These are phyloP conservation scores for Yarrowia bubula DNA, from an alignment of 805 yeast species.

Conservation along the genomic window DNA sequence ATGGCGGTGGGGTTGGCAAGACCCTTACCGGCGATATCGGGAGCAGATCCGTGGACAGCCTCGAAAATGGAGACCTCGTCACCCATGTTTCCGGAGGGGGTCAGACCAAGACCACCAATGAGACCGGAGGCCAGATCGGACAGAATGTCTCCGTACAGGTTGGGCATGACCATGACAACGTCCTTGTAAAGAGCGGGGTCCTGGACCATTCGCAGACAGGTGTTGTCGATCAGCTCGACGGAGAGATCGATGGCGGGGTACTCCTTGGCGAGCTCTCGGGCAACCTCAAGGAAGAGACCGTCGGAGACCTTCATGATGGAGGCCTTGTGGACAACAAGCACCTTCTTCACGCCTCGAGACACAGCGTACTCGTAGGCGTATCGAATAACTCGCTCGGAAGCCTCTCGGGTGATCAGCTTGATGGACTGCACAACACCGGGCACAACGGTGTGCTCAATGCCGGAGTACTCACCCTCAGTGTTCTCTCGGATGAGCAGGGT, in stretches of 20 bases:
- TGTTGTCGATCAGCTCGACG: conserved; percentile 91
- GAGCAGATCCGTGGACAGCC: conserved; percentile 99
- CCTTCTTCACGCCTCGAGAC: conserved; percentile 80
- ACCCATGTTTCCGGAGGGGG: conserved; percentile 99
- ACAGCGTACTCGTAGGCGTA: conserved; percentile 97
- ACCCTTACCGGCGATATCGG: conserved; percentile 98
- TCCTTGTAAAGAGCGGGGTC: conserved; percentile 86
- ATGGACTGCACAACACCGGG: conserved; percentile 99
- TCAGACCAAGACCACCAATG: conserved; percentile 97
- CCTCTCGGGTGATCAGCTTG: conserved; percentile 93
- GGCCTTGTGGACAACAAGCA: conserved; percentile 95
- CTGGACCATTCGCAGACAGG: conserved; percentile 83
- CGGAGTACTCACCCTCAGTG: conserved; percentile 98
- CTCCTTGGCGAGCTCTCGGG: conserved; percentile 83
- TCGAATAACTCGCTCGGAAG: conserved; percentile 93
- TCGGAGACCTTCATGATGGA: conserved; percentile 97
- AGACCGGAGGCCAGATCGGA: conserved; percentile 97
- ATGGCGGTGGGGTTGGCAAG: conserved; percentile 98
- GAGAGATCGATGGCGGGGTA: conserved; percentile 85
- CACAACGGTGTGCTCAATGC: conserved; percentile 96
- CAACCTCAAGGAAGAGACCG: conserved; percentile 92
- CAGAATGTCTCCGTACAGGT: conserved; percentile 98
- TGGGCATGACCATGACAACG: conserved; percentile 97
- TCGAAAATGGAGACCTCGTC: conserved; percentile 95
- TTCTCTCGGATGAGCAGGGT: conserved; percentile 96